Evolutionary conservation across 768 basidiomycete species (phyloP).

Genomic region (Termitomyces sp.): DNA sequence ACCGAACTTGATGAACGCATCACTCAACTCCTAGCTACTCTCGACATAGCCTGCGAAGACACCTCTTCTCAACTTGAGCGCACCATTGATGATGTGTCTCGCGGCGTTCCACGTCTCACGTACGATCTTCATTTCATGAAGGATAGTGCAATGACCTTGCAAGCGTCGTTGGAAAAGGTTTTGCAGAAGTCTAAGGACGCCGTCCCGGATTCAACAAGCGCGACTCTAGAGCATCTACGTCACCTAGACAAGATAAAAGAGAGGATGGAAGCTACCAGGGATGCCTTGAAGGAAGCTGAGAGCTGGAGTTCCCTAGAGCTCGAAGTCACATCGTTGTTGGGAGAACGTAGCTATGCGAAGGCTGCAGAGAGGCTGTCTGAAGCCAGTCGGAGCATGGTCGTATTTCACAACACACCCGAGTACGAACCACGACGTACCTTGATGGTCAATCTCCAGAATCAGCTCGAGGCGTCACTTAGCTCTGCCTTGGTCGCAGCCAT

Average conservation of each 20-base stretch:
- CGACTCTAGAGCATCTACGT: constrained; percentile 73
- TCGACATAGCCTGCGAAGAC: constrained; percentile 86
- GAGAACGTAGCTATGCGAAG: constrained; percentile 76
- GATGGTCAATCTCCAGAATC: constrained; percentile 91
- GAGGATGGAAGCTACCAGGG: constrained; percentile 85
- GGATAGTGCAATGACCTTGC: constrained; percentile 80
- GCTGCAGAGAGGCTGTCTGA: constrained; percentile 92
- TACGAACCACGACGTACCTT: constrained; percentile 83
- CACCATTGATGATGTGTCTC: constrained; percentile 89
- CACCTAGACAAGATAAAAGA: constrained; percentile 79
- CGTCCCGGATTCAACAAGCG: constrained; percentile 54
- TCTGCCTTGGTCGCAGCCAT: constrained; percentile 89
- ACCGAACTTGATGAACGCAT: constrained; percentile 69
- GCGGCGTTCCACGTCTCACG: constrained; percentile 83
- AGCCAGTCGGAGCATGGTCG: constrained; percentile 83
- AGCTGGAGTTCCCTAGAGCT: constrained; percentile 94
- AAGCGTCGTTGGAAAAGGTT: constrained; percentile 60
- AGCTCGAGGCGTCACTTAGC: constrained; percentile 89
- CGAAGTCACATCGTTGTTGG: constrained; percentile 84
- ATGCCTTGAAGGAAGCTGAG: constrained; percentile 92
- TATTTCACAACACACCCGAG: constrained; percentile 90
- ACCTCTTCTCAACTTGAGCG: constrained; percentile 85
- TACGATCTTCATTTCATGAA: constrained; percentile 98
- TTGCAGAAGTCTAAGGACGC: constrained; percentile 50
- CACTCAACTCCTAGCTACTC: constrained; percentile 67